Conservation (phyloP, 2,329 filamentous ascomycete genomes). For the Xylariales sp. region DNA sequence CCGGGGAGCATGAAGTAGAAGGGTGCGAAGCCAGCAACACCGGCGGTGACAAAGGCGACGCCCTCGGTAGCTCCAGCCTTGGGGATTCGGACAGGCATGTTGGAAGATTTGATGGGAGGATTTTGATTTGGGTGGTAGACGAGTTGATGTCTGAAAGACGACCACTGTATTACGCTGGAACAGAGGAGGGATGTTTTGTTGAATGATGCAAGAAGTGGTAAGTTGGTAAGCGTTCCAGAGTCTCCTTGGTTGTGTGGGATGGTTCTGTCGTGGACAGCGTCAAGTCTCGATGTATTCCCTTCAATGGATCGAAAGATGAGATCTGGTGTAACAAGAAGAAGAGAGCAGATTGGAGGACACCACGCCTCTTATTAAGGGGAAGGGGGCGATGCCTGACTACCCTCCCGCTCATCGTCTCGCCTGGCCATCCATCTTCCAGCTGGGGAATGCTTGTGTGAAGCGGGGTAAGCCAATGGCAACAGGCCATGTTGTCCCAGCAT, state of each 20-base stretch:
- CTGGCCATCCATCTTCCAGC: neutral
- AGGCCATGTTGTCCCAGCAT: slow-evolving; percentile 17
- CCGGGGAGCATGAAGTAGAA: slow-evolving; percentile 55
- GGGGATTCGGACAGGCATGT: slow-evolving; percentile 49
- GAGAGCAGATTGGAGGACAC: neutral
- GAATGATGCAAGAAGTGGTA: no score
- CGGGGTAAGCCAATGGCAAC: slow-evolving; percentile 26
- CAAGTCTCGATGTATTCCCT: slow-evolving; percentile 1
- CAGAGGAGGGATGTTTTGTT: no score
- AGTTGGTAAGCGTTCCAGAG: no score
- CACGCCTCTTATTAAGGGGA: slow-evolving; percentile 8
- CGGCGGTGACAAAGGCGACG: slow-evolving; percentile 49
- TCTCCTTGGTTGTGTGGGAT: neutral
- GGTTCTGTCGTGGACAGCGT: neutral
- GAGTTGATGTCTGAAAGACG: slow-evolving; percentile 8
- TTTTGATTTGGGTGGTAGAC: slow-evolving; percentile 12
- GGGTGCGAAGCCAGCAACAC: slow-evolving; percentile 48
- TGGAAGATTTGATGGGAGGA: slow-evolving; percentile 20
- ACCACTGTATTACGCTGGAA: no score
- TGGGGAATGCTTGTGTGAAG: slow-evolving; percentile 15
- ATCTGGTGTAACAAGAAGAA: slow-evolving; percentile 7
- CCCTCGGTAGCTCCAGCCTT: slow-evolving; percentile 43
- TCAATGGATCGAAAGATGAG: slow-evolving; percentile 5
- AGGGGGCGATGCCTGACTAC: neutral
- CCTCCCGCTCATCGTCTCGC: neutral